A percentile compares a stretch with the other conserved stretches of the same genome.
These are phyloP conservation scores for Claviceps capensis DNA, from an alignment of 2,329 filamentous ascomycete genomes.

Conservation along the genomic window DNA sequence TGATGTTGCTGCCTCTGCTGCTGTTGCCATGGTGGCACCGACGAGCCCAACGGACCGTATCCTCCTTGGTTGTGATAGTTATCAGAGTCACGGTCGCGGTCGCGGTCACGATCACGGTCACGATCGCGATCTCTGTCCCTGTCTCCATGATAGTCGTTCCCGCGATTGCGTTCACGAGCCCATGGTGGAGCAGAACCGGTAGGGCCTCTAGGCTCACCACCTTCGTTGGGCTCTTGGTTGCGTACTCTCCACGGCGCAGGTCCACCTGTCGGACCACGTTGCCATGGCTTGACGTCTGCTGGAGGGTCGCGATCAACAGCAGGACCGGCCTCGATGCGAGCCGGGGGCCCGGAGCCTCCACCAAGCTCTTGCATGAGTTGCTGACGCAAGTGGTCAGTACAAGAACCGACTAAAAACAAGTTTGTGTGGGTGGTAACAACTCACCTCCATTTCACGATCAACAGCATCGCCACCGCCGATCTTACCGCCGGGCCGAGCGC, in stretches of 20 bases:
- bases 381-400: slow-evolving; percentile 35
- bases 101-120: slow-evolving; percentile 6
- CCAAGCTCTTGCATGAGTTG: slow-evolving; percentile 97
- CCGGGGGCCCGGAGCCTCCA: slow-evolving; percentile 56
- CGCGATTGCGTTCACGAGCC: slow-evolving; percentile 44
- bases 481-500: slow-evolving; percentile 42
- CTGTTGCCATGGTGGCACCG: slow-evolving; percentile 30
- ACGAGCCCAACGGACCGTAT: slow-evolving; percentile 13
- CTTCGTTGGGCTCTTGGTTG: slow-evolving; percentile 35
- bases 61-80: slow-evolving; percentile 14
- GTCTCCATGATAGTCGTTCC: slow-evolving; percentile 24
- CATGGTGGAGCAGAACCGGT: slow-evolving; percentile 42
- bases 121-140: slow-evolving; percentile 9
- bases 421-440: slow-evolving; percentile 15
- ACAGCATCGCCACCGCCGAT: slow-evolving; percentile 71
- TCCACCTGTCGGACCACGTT: slow-evolving; percentile 70
- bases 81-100: slow-evolving; percentile 11
- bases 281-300: slow-evolving; percentile 68
- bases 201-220: slow-evolving; percentile 31
- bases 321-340: slow-evolving; percentile 77
- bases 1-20: slow-evolving; percentile 10
- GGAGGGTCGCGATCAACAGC: slow-evolving; percentile 39
- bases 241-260: slow-evolving; percentile 66
- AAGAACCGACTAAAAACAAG: neutral
- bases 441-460: slow-evolving; percentile 88